phyloP scores from a whole-genome alignment of 495 filamentous ascomycete species.

The Chaetomium tenue region DNA sequence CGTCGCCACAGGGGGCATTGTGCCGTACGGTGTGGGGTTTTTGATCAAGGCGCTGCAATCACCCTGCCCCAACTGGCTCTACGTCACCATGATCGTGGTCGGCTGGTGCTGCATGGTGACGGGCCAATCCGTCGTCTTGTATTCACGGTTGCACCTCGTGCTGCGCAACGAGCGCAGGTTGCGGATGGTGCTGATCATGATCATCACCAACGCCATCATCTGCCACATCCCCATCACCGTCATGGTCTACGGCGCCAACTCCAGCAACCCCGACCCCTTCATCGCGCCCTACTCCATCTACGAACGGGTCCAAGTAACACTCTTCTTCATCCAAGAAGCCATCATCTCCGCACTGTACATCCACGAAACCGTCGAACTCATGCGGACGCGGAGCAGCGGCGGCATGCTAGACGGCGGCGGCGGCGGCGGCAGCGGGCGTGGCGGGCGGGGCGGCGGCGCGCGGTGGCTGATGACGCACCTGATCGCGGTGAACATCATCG shows the following conservation, averaged over 20 bases:
- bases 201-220: constrained; percentile 54
- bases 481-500: constrained; percentile 56
- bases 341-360: constrained; percentile 62
- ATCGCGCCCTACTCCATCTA: constrained; percentile 53
- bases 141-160: constrained; percentile 65
- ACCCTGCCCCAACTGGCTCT: constrained; percentile 41
- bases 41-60: constrained; percentile 59
- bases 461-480: constrained; percentile 60
- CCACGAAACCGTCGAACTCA: constrained; percentile 42
- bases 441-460: constrained; percentile 20
- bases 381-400: constrained; percentile 14
- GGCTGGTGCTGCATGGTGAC: constrained; percentile 67
- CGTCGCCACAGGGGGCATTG: constrained; percentile 49
- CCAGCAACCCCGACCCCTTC: constrained; percentile 34
- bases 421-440: not conserved
- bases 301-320: constrained; percentile 64
- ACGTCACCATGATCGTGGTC: constrained; percentile 48
- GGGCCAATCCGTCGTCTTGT: constrained; percentile 64
- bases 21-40: constrained; percentile 59
- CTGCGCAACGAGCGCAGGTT: constrained; percentile 50
- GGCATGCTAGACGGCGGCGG: constrained; percentile 36
- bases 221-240: constrained; percentile 58
- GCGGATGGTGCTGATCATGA: constrained; percentile 56
- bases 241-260: constrained; percentile 57
- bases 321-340: constrained; percentile 62